These are phyloP conservation scores for Sporobolomyces phaffii DNA, from an alignment of 768 basidiomycete genomes.

Conservation along the genomic window DNA sequence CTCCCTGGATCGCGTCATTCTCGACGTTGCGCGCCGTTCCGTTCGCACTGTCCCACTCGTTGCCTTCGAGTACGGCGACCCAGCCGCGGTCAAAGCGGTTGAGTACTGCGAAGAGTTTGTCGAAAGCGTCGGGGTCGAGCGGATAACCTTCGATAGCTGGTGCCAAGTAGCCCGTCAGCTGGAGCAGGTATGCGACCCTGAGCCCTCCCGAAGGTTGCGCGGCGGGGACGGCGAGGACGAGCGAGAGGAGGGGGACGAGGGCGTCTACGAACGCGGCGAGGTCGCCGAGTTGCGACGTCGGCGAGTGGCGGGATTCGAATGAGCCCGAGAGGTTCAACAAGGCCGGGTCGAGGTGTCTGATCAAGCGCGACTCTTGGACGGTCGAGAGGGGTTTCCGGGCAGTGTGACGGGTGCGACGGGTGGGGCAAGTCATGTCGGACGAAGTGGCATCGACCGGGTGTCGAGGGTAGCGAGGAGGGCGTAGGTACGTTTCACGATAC, in stretches of 20 bases:
- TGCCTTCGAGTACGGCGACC: constrained; percentile 17
- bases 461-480: not conserved
- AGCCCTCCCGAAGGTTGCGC: constrained; percentile 17
- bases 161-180: constrained; percentile 18
- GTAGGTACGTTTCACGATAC: too few relatives aligned
- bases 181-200: constrained; percentile 23
- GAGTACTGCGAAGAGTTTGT: not conserved
- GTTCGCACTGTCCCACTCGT: constrained; percentile 10
- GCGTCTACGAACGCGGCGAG: constrained; percentile 19
- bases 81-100: not conserved
- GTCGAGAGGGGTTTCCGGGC: not conserved
- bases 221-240: constrained; percentile 31
- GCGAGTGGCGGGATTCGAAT: constrained; percentile 19
- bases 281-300: not conserved
- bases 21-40: not conserved
- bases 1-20: too few relatives aligned
- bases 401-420: too few relatives aligned
- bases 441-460: not conserved
- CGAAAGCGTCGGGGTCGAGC: not conserved
- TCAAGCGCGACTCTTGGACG: constrained; percentile 21
- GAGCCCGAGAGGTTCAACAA: constrained; percentile 1
- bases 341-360: constrained; percentile 29
- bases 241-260: constrained; percentile 11
- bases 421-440: not conserved
- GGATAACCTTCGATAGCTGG: constrained; percentile 27